Base-by-base conservation (phyloP, 352 stramenopile species). In the Phytophthora idaei region DNA sequence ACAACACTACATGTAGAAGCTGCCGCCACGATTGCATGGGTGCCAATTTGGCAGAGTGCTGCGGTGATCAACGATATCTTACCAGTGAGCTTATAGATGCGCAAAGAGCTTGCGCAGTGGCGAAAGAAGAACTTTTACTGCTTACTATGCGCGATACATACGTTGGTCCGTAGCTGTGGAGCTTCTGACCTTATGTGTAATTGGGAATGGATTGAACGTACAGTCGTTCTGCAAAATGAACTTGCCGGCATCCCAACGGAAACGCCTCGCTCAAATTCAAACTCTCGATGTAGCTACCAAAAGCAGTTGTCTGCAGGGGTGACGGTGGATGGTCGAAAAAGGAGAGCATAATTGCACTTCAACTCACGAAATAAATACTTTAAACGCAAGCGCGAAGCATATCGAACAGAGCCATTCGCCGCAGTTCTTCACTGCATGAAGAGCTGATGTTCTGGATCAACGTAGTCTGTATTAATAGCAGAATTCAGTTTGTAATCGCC, bases 61-160 rank as follows among this genome's bases (percentile, higher is more conserved):
- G 81, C 81, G 1, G 25, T 90, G 29, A 53, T 76, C 11, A 81
- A 69, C 5, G 65, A 79, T 10, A 59, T 87, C 4, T 70, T 94
- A 49, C 59, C 71, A 10, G 34, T 51, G 5, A 93, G 89, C 48
- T 76, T 83, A 5, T 92, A 94, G 17, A 74, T 97, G 28, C 81
- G 81, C 28, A 85, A 89, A 7, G 90, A 97, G 57, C 78, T 94
- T 5, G 87, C 89, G 45, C 85, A 0, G 74, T 86, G 4, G 90
- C 97, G 49, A 77, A 85, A 32, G 88, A 89, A 55, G 84, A 97
- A 42, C 47, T 94, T 42, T 73, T 93, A 64, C 80, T 97, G 17
- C 74, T 83, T 12, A 98, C 98, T 65, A 78, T 98, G 71, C 77
- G 82, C 6, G 73, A 93, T 55, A 87, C 79, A 36, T 93, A 89